A percentile compares a stretch with the other conserved stretches of the same genome.
Evolutionary conservation across 805 yeast genomes (phyloP).

Genomic region (Candida boidinii): DNA sequence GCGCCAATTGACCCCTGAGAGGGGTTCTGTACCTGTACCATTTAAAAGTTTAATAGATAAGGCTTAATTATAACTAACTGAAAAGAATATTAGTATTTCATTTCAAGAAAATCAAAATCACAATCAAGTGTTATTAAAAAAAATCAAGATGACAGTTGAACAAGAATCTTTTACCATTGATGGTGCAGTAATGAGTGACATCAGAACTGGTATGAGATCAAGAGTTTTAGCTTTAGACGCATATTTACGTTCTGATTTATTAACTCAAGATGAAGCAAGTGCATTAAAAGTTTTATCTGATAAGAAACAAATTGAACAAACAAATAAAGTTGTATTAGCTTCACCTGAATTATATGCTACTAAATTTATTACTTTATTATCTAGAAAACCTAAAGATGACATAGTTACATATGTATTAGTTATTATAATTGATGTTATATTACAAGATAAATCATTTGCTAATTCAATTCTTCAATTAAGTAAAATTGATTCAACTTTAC

Average conservation of each 20-base stretch:
- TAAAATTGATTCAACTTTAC: conserved; percentile 34
- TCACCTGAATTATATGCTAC: conserved; percentile 45
- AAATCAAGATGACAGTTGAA: too few relatives aligned
- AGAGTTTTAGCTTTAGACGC: conserved; percentile 92
- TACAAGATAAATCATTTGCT: conserved; percentile 16
- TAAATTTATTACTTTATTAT: conserved; percentile 45
- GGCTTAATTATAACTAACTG: too few relatives aligned
- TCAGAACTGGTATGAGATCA: conserved; percentile 60
- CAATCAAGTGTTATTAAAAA: too few relatives aligned
- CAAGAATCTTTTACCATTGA: conserved; percentile 26
- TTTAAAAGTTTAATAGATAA: too few relatives aligned
- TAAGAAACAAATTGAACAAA: conserved; percentile 28
- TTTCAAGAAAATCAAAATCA: too few relatives aligned
- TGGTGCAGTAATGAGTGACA: conserved; percentile 57
- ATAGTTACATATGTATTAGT: conserved; percentile 59
- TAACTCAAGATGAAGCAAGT: conserved; percentile 60
- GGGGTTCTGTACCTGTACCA: too few relatives aligned
- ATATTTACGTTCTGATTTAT: conserved; percentile 61
- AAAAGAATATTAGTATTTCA: too few relatives aligned
- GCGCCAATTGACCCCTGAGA: too few relatives aligned
- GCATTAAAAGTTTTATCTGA: conserved; percentile 26
- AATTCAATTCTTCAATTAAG: conserved; percentile 30
- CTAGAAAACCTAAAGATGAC: conserved; percentile 49
- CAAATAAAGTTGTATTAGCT: conserved; percentile 29
- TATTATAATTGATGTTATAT: conserved; percentile 48